Base-by-base conservation (phyloP, 2,329 filamentous ascomycete genomes). In the Purpureocillium lavendulum region DNA sequence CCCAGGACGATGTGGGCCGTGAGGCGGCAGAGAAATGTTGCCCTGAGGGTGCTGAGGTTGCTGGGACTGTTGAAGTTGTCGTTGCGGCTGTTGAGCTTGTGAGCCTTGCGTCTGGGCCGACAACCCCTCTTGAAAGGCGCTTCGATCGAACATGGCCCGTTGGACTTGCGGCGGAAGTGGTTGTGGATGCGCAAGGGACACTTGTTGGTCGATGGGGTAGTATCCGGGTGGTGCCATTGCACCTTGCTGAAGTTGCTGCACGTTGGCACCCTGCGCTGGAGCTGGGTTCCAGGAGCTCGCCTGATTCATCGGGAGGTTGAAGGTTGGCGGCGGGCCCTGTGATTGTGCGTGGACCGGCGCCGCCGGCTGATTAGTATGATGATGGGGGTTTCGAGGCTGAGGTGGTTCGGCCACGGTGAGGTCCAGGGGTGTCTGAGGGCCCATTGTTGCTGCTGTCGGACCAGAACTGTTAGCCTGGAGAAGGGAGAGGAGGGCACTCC, bases 331-430 rank as follows among this genome's bases (percentile, higher is more conserved):
- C 5, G 56, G 54, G 30, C 57, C 59, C 7, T 54, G 50, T 15
- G 48, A 45, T 34, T 46, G 49, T 3, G 50, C 47, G 3, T 36
- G 13, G 9, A 15, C 13, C 35, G 46, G 46, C 10, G 70, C 67
- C 13, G 71, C 56, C 15, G 66, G 65, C 21, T 70, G 69, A 31
- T 60, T 55, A 12, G 71, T 65, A 37, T 73, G 70, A 40, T 74
- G 69, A 52, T 80, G 77, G 7, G 79, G 77, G 32, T 72, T 75
- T 31, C 62, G 65, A 12, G 79, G 75, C 52, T 74, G 69, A 21
- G 70, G 55, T 16, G 70, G 66, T 18, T 72, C 66, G 5, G 58
- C 54, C 37, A 67, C 59, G 14, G 67, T 64, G 44, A 77, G 73
- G 12, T 82, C 75, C 26, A 75, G 56, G 8, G 77, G 72, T 5